Base-by-base conservation (phyloP, 2,329 filamentous ascomycete genomes). In the Alternaria triticina region DNA sequence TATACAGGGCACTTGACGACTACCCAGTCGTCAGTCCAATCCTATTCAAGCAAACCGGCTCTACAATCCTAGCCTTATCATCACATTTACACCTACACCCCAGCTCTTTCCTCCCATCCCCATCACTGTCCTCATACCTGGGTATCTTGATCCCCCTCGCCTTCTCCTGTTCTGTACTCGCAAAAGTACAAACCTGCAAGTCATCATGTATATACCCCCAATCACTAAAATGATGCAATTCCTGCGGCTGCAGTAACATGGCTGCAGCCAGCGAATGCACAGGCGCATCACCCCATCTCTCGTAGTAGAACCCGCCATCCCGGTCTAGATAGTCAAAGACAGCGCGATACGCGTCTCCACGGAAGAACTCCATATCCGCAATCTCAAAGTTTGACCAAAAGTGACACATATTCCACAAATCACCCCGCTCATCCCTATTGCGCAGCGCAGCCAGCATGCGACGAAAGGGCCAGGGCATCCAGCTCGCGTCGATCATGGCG, bases 351-450 rank as follows among this genome's bases (percentile, higher is more conserved):
- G 88, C 86, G 77, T 93, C 87, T 73, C 92, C 91, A 54, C 95
- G 86, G 90, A 93, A 98, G 80, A 97, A 97, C 65, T 88, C 88
- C 87, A 98, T 88, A 79, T 97, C 92, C 46, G 87, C 94, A 74
- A 98, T 95, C 82, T 98, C 95, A 72, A 98, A 98, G 80, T 98
- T 98, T 74, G 89, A 94, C 95, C 95, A 98, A 84, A 97, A 97
- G 80, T 98, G 95, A 80, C 95, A 98, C 13, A 95, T 97, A 30
- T 92, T 96, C 84, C 96, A 98, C 44, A 94, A 93, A 74, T 96
- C 92, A 10, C 94, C 94, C 64, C 89, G 87, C 47, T 85, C 79
- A 76, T 93, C 93, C 80, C 96, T 91, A 23, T 82, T 81, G 27
- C 62, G 58, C 55, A 67, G 45, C 20, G 59, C 54, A 4, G 57